These are phyloP conservation scores for Orbilia javanica DNA, from an alignment of 2,329 filamentous ascomycete species.

Conservation along the genomic window DNA sequence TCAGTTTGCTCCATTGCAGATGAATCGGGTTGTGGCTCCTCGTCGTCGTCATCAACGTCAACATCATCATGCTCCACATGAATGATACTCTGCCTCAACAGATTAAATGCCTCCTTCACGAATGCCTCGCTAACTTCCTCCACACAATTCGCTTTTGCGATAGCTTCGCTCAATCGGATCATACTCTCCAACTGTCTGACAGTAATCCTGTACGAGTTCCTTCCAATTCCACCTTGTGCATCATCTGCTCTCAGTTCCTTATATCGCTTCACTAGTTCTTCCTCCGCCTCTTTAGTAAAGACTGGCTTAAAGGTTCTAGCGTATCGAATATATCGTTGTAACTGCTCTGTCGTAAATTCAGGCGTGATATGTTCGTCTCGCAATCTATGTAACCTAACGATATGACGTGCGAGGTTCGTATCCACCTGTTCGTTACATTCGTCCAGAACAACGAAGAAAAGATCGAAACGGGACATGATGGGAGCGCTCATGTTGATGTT, in stretches of 20 bases:
- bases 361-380: constrained; percentile 91
- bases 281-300: constrained; percentile 88
- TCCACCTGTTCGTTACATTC: constrained; percentile 95
- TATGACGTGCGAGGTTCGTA: constrained; percentile 91
- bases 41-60: constrained; percentile 86
- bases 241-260: constrained; percentile 95
- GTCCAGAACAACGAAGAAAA: constrained; percentile 97
- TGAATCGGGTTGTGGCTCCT: constrained; percentile 70
- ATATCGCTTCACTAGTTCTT: constrained; percentile 88
- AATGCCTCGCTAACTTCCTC: constrained; percentile 87
- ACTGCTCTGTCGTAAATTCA: constrained; percentile 94
- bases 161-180: constrained; percentile 96
- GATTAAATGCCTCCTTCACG: constrained; percentile 90
- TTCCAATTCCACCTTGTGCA: constrained; percentile 89
- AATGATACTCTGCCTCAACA: constrained; percentile 94
- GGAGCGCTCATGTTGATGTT: constrained; percentile 99
- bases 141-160: constrained; percentile 96
- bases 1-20: constrained; percentile 69
- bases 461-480: constrained; percentile 99
- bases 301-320: constrained; percentile 93
- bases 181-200: constrained; percentile 95
- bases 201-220: constrained; percentile 97
- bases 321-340: constrained; percentile 97
- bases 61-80: constrained; percentile 98
- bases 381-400: constrained; percentile 91